A percentile compares a stretch with the other conserved stretches of the same genome.
Conservation (phyloP, 352 stramenopile species). For the Blastocystis sp. region DNA sequence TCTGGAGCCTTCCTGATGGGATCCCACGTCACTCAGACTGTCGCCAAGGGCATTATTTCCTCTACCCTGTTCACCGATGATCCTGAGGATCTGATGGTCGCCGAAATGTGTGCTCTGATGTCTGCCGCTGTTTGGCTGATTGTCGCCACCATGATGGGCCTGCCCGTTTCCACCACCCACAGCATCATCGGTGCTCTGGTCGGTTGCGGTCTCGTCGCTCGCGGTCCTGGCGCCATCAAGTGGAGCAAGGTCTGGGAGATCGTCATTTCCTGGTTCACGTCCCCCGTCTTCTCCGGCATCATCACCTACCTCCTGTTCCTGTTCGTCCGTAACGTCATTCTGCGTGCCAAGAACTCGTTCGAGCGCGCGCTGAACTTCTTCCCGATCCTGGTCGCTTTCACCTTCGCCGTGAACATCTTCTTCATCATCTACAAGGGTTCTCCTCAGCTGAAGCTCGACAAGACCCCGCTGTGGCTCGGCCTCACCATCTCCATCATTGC, state of each 20-base stretch:
- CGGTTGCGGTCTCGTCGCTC: slow-evolving; percentile 74
- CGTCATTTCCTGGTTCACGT: slow-evolving; percentile 77
- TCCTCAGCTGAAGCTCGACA: slow-evolving; percentile 60
- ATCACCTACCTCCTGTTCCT: slow-evolving; percentile 76
- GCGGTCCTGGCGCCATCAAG: slow-evolving; percentile 73
- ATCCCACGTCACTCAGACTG: slow-evolving; percentile 77
- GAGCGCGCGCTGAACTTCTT: slow-evolving; percentile 73
- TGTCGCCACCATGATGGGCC: slow-evolving; percentile 72
- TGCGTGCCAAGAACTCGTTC: slow-evolving; percentile 72
- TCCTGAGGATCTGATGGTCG: slow-evolving; percentile 76
- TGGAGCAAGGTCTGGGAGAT: slow-evolving; percentile 75
- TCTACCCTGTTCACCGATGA: slow-evolving; percentile 75
- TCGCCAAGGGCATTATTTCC: slow-evolving; percentile 76
- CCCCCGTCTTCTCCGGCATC: slow-evolving; percentile 75
- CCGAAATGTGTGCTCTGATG: slow-evolving; percentile 77
- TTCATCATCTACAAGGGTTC: slow-evolving; percentile 74
- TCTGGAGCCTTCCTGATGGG: slow-evolving; percentile 78
- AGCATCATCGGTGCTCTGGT: slow-evolving; percentile 75
- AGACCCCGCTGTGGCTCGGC: slow-evolving; percentile 56
- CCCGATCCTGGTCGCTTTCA: slow-evolving; percentile 74
- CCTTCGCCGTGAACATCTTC: slow-evolving; percentile 74
- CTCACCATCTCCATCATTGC: slow-evolving; percentile 63
- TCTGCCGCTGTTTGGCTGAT: slow-evolving; percentile 74
- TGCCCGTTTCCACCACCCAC: slow-evolving; percentile 77
- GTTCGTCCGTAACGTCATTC: slow-evolving; percentile 73